These are phyloP conservation scores for Parietaria judaica DNA, from an alignment of 306 rosid species.

Conservation along the genomic window DNA sequence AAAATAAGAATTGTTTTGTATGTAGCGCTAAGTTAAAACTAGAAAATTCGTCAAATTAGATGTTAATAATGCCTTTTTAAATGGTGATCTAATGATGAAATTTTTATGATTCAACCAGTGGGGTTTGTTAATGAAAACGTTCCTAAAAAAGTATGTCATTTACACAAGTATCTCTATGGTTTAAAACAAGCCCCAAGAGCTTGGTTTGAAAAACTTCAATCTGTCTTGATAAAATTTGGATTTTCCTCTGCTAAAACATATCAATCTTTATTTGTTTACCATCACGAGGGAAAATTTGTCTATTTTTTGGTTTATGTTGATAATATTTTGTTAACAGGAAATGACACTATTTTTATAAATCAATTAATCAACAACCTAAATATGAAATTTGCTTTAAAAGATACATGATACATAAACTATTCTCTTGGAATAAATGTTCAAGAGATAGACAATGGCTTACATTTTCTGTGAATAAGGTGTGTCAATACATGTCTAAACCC, in stretches of 20 bases:
- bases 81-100: too few species aligned
- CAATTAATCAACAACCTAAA: neutral
- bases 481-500: neutral
- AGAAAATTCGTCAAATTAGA: neutral
- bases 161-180: neutral
- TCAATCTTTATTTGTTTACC: neutral
- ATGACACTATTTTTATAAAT: neutral
- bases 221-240: neutral
- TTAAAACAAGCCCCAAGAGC: neutral
- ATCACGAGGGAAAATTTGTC: neutral
- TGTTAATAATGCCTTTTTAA: neutral
- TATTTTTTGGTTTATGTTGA: neutral
- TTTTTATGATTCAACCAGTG: neutral
- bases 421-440: neutral
- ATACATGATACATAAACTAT: neutral
- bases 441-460: neutral
- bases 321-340: neutral
- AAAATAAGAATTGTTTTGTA: too few species aligned
- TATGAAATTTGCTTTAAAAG: neutral
- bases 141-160: neutral
- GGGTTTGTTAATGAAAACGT: neutral
- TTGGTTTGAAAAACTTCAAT: neutral
- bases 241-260: neutral
- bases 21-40: neutral
- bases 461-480: neutral